Evolutionary conservation across 331 rosid genomes (phyloP).

Genomic region (Pyrus hybrid): DNA sequence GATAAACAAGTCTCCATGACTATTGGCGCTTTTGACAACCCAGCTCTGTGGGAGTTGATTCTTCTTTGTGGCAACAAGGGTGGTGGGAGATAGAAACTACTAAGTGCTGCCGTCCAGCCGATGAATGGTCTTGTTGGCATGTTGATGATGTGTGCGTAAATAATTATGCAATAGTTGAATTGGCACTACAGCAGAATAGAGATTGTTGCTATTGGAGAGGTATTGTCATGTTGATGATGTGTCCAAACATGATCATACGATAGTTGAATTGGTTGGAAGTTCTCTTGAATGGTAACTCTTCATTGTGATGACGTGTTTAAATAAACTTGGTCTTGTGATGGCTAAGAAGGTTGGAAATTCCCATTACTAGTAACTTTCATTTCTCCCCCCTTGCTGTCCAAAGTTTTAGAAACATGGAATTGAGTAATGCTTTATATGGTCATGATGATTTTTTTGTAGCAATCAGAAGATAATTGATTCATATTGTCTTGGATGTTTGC

Average conservation of each 20-base stretch:
- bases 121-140: neutral
- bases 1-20: neutral
- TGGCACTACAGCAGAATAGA: neutral
- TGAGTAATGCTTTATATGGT: neutral
- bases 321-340: neutral
- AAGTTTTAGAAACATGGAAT: neutral
- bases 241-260: neutral
- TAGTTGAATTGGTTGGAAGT: neutral
- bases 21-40: neutral
- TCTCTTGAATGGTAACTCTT: neutral
- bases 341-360: neutral
- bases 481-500: neutral
- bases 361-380: neutral
- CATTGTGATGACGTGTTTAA: neutral
- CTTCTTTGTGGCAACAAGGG: neutral
- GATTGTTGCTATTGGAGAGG: neutral
- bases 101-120: neutral
- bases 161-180: neutral
- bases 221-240: neutral
- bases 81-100: neutral
- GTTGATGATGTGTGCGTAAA: neutral
- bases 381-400: neutral
- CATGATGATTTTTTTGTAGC: neutral
- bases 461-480: neutral
- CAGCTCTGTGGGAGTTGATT: neutral